These are phyloP conservation scores for Agastache rugosa DNA, from an alignment of 257 asterid species.

Conservation along the genomic window DNA sequence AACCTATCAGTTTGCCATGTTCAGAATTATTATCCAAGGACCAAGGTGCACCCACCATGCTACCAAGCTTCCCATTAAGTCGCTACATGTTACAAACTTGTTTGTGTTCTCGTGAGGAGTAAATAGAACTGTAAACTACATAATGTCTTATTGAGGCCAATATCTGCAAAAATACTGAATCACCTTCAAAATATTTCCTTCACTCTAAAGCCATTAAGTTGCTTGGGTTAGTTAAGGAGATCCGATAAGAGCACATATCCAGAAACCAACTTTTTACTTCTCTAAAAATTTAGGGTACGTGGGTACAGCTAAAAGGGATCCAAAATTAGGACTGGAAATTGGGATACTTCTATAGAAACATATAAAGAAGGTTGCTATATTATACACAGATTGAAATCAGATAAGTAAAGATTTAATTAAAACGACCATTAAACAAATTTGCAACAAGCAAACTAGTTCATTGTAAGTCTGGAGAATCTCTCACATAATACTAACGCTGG, in stretches of 20 bases:
- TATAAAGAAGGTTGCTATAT: neutral
- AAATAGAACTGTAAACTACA: neutral
- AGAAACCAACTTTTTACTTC: neutral
- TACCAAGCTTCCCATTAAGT: constrained; percentile 1
- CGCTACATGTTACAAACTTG: neutral
- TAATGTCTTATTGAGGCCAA: constrained; percentile 6
- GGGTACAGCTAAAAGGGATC: neutral
- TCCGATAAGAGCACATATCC: neutral
- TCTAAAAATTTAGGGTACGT: too few species aligned
- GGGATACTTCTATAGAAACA: neutral
- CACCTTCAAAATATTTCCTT: neutral
- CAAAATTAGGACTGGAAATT: neutral
- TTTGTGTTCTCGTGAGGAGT: neutral
- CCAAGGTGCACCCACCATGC: constrained; percentile 3
- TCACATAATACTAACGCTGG: neutral
- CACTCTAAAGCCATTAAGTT: neutral
- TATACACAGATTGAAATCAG: neutral
- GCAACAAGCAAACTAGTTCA: neutral
- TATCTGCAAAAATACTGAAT: neutral
- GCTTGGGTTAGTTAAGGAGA: neutral
- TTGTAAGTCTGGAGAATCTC: neutral
- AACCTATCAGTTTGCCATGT: constrained; percentile 20
- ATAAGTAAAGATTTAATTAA: neutral
- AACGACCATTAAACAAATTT: neutral
- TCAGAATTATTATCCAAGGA: constrained; percentile 8